These are phyloP conservation scores for Saprolegnia parasitica DNA, from an alignment of 352 stramenopile genomes.

Conservation along the genomic window DNA sequence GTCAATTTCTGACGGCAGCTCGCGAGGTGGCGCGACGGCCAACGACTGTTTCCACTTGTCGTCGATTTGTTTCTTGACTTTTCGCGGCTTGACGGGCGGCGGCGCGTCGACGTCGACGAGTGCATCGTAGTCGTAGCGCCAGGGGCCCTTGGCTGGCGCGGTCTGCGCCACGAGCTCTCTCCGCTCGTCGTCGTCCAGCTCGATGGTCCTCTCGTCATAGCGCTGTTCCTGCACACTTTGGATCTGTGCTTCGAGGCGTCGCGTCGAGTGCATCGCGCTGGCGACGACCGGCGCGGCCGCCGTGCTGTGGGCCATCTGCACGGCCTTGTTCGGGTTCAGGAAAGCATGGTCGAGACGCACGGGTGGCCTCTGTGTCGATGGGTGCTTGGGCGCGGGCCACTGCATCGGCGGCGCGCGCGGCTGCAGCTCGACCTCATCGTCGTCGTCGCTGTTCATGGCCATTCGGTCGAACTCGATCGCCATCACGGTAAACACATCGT, in stretches of 20 bases:
- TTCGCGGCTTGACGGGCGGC: conserved; percentile 10
- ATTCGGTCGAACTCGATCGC: too few relatives aligned
- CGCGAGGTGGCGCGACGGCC: conserved; percentile 1
- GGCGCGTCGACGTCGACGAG: conserved; percentile 13
- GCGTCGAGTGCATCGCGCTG: neutral
- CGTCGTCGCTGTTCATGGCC: neutral
- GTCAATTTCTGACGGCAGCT: neutral
- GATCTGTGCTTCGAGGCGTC: conserved; percentile 4
- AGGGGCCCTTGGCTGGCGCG: neutral
- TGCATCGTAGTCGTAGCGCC: neutral
- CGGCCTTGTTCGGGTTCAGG: conserved; percentile 6
- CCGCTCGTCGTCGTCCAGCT: conserved; percentile 11
- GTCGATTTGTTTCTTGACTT: conserved; percentile 23
- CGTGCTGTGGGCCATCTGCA: conserved; percentile 7
- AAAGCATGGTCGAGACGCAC: conserved; percentile 8
- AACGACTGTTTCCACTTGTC: conserved; percentile 18
- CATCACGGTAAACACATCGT: too few relatives aligned
- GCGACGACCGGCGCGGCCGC: neutral
- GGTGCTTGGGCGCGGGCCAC: conserved; percentile 9
- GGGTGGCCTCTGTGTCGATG: neutral
- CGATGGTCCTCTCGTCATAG: neutral
- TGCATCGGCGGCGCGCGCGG: neutral
- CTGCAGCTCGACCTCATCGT: conserved; percentile 2
- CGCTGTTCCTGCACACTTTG: neutral
- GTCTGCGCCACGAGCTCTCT: neutral